Conservation (phyloP, 306 rosid genomes). For the Lablab purpureus region DNA sequence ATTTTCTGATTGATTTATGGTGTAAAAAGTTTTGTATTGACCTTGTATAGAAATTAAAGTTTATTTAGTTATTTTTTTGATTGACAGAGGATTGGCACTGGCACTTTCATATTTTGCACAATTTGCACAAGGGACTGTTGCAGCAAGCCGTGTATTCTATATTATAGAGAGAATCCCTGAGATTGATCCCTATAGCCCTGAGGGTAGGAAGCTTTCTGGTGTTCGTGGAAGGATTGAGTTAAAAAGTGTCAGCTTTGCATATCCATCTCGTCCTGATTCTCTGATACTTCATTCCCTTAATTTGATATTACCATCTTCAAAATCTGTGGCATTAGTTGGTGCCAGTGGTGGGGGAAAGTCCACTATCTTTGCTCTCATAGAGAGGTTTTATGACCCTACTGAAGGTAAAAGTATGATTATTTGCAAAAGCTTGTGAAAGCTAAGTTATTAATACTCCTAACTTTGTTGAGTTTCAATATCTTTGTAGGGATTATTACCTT, state of each 20-base stretch:
- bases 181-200: constrained; percentile 79
- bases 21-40: neutral
- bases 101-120: constrained; percentile 88
- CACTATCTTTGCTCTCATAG: constrained; percentile 85
- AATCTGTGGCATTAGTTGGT: constrained; percentile 82
- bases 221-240: constrained; percentile 82
- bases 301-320: constrained; percentile 74
- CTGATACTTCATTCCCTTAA: constrained; percentile 64
- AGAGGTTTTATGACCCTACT: constrained; percentile 84
- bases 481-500: constrained; percentile 71
- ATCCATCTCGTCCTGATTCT: constrained; percentile 81
- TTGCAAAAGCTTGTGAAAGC: constrained; percentile 4
- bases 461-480: constrained; percentile 38
- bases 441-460: constrained; percentile 8
- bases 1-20: neutral
- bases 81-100: constrained; percentile 83
- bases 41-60: neutral
- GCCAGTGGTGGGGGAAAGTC: constrained; percentile 97
- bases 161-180: constrained; percentile 82
- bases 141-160: constrained; percentile 81
- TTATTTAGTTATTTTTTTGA: neutral
- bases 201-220: constrained; percentile 58
- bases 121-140: constrained; percentile 89
- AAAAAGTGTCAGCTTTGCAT: constrained; percentile 69
- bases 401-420: constrained; percentile 57